Evolutionary conservation across 305 asterid species (phyloP).

Genomic region (Euphrasia arctica): DNA sequence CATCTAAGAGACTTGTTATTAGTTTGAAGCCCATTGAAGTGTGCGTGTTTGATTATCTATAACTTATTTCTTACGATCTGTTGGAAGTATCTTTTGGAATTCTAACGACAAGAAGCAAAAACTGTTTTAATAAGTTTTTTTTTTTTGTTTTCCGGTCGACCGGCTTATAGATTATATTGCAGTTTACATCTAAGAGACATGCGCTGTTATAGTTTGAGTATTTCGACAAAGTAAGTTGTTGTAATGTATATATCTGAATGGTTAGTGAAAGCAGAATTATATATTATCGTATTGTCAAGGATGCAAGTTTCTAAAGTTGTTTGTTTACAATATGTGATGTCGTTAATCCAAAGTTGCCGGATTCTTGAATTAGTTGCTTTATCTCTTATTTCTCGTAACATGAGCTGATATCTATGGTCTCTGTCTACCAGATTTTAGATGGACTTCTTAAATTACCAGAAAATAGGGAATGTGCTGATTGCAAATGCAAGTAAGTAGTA

Average conservation of each 20-base stretch:
- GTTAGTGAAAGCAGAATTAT: slow-evolving; percentile 12
- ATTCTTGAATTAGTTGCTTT: slow-evolving; percentile 19
- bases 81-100: slow-evolving; percentile 13
- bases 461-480: slow-evolving; percentile 99
- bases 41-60: neutral
- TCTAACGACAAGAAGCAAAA: slow-evolving; percentile 4
- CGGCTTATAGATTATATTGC: slow-evolving; percentile 1
- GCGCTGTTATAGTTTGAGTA: slow-evolving; percentile 5
- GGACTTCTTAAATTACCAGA: slow-evolving; percentile 98
- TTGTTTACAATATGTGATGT: slow-evolving; percentile 1
- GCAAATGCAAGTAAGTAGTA: slow-evolving; percentile 93
- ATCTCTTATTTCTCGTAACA: slow-evolving; percentile 20
- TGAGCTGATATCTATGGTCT: slow-evolving; percentile 22
- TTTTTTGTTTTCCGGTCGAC: neutral
- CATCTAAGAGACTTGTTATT: slow-evolving; percentile 14
- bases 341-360: slow-evolving; percentile 11
- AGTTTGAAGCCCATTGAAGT: neutral
- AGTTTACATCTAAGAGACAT: slow-evolving; percentile 7
- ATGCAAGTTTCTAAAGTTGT: slow-evolving; percentile 6
- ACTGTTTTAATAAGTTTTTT: slow-evolving; percentile 20
- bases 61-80: slow-evolving; percentile 9
- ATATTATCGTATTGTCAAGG: neutral
- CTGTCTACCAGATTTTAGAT: slow-evolving; percentile 73
- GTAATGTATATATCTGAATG: slow-evolving; percentile 3
- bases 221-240: slow-evolving; percentile 17